phyloP scores from a whole-genome alignment of 2,329 filamentous ascomycete genomes.

The Fusarium albidum region DNA sequence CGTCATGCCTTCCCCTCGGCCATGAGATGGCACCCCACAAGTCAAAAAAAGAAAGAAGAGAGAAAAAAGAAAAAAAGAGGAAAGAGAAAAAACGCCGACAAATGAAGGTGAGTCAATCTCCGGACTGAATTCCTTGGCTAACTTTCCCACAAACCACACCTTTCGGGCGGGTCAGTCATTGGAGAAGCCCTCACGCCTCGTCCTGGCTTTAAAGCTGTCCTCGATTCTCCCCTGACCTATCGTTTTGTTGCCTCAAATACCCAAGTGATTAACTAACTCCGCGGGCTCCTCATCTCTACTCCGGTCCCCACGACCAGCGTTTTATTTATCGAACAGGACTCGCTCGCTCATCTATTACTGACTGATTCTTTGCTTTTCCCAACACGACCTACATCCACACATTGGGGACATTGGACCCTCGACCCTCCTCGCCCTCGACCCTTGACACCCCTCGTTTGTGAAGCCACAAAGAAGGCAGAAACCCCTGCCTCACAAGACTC shows the following conservation, averaged over 20 bases:
- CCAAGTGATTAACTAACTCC: background rate
- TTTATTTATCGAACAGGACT: constrained; percentile 2
- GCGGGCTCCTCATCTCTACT: background rate
- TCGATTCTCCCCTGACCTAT: background rate
- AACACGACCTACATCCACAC: constrained; percentile 12
- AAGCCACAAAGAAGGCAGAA: constrained; percentile 13
- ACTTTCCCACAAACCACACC: background rate
- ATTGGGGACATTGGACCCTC: constrained; percentile 11
- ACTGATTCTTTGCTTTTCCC: constrained; percentile 31
- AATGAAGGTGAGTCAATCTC: background rate
- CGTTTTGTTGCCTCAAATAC: background rate
- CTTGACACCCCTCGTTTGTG: constrained; percentile 13
- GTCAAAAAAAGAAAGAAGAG: background rate
- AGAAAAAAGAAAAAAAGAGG: background rate
- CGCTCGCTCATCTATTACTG: constrained; percentile 8
- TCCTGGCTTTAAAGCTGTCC: background rate
- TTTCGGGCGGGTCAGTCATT: constrained; percentile 18
- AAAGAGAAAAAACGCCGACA: constrained; percentile 2
- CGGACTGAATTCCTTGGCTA: background rate
- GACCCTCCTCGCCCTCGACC: constrained; percentile 12
- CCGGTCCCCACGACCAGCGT: background rate
- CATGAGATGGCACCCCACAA: background rate
- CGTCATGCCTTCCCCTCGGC: constrained; percentile 22
- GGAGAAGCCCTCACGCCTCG: background rate
- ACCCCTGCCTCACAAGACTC: constrained; percentile 12